Percentiles rank a stretch among this genome's conserved stretches.
These are phyloP conservation scores for Sclerotinia minor DNA, from an alignment of 2,329 filamentous ascomycete genomes.

Conservation along the genomic window DNA sequence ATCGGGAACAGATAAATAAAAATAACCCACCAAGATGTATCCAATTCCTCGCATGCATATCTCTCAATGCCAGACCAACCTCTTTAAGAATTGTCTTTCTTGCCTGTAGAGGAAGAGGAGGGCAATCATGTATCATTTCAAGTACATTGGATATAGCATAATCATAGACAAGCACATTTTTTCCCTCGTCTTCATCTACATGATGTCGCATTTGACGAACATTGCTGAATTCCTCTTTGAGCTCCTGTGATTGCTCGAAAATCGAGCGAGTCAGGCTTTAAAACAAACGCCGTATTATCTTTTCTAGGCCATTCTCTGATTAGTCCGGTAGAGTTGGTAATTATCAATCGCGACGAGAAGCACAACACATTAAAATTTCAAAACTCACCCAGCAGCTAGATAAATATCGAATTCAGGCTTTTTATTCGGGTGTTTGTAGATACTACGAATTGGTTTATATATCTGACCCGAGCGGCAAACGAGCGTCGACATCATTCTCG, in stretches of 20 bases:
- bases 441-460: background rate
- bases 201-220: slow-evolving; percentile 6
- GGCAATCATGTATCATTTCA: slow-evolving; percentile 2
- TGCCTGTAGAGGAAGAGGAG: slow-evolving; percentile 13
- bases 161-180: slow-evolving; percentile 12
- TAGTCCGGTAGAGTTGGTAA: background rate
- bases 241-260: slow-evolving; percentile 10
- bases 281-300: slow-evolving; percentile 6
- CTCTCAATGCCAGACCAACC: slow-evolving; percentile 23
- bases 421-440: background rate
- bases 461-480: background rate
- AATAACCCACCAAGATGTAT: slow-evolving; percentile 26
- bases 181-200: slow-evolving; percentile 13
- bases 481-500: slow-evolving; percentile 1
- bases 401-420: background rate
- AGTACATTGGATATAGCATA: slow-evolving; percentile 9
- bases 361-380: background rate
- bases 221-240: slow-evolving; percentile 1
- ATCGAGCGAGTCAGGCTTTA: slow-evolving; percentile 8
- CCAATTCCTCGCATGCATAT: slow-evolving; percentile 28
- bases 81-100: slow-evolving; percentile 20
- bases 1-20: background rate
- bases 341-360: background rate
- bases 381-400: background rate
- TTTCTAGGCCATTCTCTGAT: background rate